Evolutionary conservation across 2,329 filamentous ascomycete genomes (phyloP), one percentile per base, ranked within the genome.

Genomic region (Onygena corvina): DNA sequence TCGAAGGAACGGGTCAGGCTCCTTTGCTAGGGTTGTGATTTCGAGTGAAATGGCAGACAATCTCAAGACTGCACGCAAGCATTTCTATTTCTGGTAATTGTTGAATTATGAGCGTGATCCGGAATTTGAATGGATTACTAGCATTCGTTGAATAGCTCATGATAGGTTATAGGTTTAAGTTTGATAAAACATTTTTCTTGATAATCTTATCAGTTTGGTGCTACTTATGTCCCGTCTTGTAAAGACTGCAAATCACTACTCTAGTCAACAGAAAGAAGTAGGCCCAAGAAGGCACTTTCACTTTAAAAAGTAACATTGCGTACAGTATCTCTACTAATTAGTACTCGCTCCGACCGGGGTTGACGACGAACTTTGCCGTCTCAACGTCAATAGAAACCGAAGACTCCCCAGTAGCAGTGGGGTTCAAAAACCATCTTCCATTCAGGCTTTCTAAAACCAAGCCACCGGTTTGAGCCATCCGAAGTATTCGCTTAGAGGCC

Each of bases 401-500:
- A 2, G 36, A 25, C 36, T 42, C 36, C 21, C 21, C 21, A 42
- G 16, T 25, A 11, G 21, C 21, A 16, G 36, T 42, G 9, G 25
- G n/a, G 14, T 47, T 60, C 36, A 69, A 53, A 34, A 65, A 52
- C 65, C 64, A 68, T 40, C 64, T 66, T 6, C 65, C 67, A 50
- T 64, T 58, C 31, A 66, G 62, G 52, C 71, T 68, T 50, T 51
- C 40, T 14, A 65, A 59, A 18, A 68, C 67, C 4, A 71, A 57
- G 1, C 69, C 69, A 25, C 68, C 69, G 14, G 56, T 59, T 16
- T 55, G 57, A 3, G 68, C 69, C 47, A 63, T 61, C 47, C 61
- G 60, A 54, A 68, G 62, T 35, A 64, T 61, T 50, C 62, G 63
- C 9, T 64, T 64, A 44, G 64, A 66, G 7, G 70, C 65, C 49